Conservation (phyloP, 1,139 yeast species). For the Debaryomyces fabryi region DNA sequence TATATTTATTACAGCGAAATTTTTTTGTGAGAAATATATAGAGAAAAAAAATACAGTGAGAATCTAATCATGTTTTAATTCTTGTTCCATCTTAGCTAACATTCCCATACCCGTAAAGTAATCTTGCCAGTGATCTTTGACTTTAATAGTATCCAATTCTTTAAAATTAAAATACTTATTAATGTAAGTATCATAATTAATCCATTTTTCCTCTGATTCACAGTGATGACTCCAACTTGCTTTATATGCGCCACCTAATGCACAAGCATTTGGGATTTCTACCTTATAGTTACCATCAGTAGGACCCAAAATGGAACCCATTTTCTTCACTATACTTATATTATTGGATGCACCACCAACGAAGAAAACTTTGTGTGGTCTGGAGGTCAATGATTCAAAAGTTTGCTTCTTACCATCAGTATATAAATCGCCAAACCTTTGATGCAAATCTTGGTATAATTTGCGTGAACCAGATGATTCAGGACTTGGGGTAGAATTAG, state of each 20-base stretch:
- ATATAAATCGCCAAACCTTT: constrained; percentile 43
- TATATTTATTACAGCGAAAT: background rate
- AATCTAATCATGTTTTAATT: constrained; percentile 24
- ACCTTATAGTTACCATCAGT: constrained; percentile 66
- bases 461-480: constrained; percentile 16
- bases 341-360: constrained; percentile 91
- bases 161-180: constrained; percentile 45
- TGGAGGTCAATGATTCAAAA: constrained; percentile 43
- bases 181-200: constrained; percentile 48
- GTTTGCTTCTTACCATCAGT: constrained; percentile 56
- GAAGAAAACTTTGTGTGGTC: constrained; percentile 73
- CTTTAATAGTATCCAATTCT: constrained; percentile 49
- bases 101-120: constrained; percentile 55
- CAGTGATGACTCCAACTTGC: constrained; percentile 69
- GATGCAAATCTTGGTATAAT: constrained; percentile 26
- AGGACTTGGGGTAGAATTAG: constrained; percentile 19
- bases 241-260: constrained; percentile 90
- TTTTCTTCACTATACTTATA: constrained; percentile 62
- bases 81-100: constrained; percentile 50
- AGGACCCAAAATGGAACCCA: constrained; percentile 72
- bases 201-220: constrained; percentile 37
- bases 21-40: constrained; percentile 4
- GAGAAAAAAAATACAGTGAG: background rate
- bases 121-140: constrained; percentile 47
- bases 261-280: constrained; percentile 89